phyloP scores from a whole-genome alignment of 1,284 basidiomycete genomes.

The Melampsora americana region DNA sequence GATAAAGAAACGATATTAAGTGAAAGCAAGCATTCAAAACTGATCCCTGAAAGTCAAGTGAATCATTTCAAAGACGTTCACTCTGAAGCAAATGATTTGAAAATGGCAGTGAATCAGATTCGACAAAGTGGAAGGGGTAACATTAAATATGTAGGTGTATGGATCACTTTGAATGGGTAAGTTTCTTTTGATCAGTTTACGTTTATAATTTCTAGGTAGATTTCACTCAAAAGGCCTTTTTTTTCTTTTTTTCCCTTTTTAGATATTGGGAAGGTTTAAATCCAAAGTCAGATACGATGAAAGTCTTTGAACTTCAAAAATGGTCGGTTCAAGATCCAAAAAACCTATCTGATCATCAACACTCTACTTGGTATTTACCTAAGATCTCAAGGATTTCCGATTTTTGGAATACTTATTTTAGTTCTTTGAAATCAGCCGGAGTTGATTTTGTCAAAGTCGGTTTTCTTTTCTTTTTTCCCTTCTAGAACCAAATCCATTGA shows the following conservation, averaged over 20 bases:
- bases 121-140: slow-evolving; percentile 5
- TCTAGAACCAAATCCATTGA: not conserved
- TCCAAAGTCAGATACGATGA: slow-evolving; percentile 27
- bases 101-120: not conserved
- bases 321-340: slow-evolving; percentile 4
- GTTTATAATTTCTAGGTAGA: too few relatives aligned
- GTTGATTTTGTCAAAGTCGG: slow-evolving; percentile 29
- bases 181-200: too few relatives aligned
- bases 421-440: slow-evolving; percentile 1
- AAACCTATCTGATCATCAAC: not conserved
- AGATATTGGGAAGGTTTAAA: slow-evolving; percentile 29
- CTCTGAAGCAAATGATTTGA: not conserved
- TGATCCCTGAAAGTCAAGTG: not conserved
- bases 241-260: too few relatives aligned
- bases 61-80: not conserved
- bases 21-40: not conserved
- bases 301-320: slow-evolving; percentile 1
- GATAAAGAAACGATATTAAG: not conserved
- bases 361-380: slow-evolving; percentile 18
- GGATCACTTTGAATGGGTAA: slow-evolving; percentile 32
- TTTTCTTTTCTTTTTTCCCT: not conserved
- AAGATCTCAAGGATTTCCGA: not conserved
- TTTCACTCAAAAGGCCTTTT: not conserved
- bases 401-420: slow-evolving; percentile 24
- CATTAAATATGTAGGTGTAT: slow-evolving; percentile 21